These are phyloP conservation scores for Xylariaceae sp. DNA, from an alignment of 2,329 filamentous ascomycete species.

Conservation along the genomic window DNA sequence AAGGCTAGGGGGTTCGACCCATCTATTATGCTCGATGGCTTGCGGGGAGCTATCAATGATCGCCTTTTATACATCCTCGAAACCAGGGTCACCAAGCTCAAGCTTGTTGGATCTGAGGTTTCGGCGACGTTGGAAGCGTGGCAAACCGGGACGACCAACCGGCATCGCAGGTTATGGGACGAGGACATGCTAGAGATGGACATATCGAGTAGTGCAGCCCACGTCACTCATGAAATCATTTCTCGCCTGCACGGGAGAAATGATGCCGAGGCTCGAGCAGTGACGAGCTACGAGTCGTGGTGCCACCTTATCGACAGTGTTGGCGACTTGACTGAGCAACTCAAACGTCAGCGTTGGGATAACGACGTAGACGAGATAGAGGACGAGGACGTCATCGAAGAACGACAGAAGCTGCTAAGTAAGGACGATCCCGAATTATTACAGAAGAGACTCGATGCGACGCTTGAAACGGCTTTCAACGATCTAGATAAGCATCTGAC, in stretches of 20 bases:
- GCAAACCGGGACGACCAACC: slow-evolving; percentile 55
- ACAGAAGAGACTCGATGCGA: slow-evolving; percentile 59
- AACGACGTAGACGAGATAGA: slow-evolving; percentile 74
- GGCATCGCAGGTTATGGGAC: slow-evolving; percentile 68
- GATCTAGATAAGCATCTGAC: slow-evolving; percentile 60
- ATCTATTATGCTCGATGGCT: slow-evolving; percentile 66
- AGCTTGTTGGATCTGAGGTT: slow-evolving; percentile 66
- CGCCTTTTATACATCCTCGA: slow-evolving; percentile 67
- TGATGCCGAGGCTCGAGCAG: slow-evolving; percentile 63
- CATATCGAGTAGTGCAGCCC: slow-evolving; percentile 63
- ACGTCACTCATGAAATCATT: slow-evolving; percentile 71
- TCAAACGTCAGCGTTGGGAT: slow-evolving; percentile 73
- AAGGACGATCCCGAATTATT: slow-evolving; percentile 71
- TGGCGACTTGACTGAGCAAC: slow-evolving; percentile 62
- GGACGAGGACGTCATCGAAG: slow-evolving; percentile 71
- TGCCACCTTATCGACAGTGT: slow-evolving; percentile 71
- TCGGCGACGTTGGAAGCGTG: slow-evolving; percentile 63
- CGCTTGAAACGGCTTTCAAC: slow-evolving; percentile 59
- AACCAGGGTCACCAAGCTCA: slow-evolving; percentile 64
- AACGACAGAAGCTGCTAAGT: slow-evolving; percentile 68
- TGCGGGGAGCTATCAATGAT: slow-evolving; percentile 70
- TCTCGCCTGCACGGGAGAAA: slow-evolving; percentile 74
- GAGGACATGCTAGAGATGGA: slow-evolving; percentile 65
- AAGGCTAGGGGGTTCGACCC: slow-evolving; percentile 69
- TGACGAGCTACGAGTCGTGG: slow-evolving; percentile 72